Conservation (phyloP, 1,284 basidiomycete species). For the Porogramme epimiltina region DNA sequence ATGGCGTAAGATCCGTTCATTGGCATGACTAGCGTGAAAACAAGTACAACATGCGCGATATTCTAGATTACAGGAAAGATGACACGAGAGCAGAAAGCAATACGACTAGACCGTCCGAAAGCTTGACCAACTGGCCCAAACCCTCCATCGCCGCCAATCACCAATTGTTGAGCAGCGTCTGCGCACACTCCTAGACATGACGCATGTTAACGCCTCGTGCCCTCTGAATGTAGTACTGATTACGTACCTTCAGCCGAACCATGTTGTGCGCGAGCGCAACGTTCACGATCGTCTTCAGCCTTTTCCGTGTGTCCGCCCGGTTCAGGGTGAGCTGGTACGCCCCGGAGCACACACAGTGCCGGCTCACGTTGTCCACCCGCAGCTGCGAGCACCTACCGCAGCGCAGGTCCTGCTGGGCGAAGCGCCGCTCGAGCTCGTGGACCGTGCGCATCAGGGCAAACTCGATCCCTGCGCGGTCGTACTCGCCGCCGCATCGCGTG, state of each 20-base stretch:
- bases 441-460: constrained; percentile 83
- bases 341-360: constrained; percentile 89
- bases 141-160: constrained; percentile 1
- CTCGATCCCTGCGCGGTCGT: constrained; percentile 87
- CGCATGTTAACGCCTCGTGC: neutral
- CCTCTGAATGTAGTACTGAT: neutral
- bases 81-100: constrained; percentile 15
- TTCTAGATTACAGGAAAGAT: constrained; percentile 3
- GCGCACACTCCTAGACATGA: constrained; percentile 42
- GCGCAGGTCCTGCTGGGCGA: constrained; percentile 87
- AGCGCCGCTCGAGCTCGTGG: constrained; percentile 70
- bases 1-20: neutral
- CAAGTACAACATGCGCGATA: constrained; percentile 19
- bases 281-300: constrained; percentile 79
- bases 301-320: constrained; percentile 69
- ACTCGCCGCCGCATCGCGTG: constrained; percentile 79
- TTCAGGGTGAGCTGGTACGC: constrained; percentile 72
- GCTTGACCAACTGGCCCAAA: neutral
- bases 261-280: constrained; percentile 77
- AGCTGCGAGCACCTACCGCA: constrained; percentile 91
- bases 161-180: constrained; percentile 24
- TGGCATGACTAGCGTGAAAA: neutral
- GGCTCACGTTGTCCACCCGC: constrained; percentile 83
- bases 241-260: constrained; percentile 61
- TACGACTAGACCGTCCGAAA: neutral